Base-by-base conservation (phyloP, 495 filamentous ascomycete genomes). In the Penicillium waksmanii region DNA sequence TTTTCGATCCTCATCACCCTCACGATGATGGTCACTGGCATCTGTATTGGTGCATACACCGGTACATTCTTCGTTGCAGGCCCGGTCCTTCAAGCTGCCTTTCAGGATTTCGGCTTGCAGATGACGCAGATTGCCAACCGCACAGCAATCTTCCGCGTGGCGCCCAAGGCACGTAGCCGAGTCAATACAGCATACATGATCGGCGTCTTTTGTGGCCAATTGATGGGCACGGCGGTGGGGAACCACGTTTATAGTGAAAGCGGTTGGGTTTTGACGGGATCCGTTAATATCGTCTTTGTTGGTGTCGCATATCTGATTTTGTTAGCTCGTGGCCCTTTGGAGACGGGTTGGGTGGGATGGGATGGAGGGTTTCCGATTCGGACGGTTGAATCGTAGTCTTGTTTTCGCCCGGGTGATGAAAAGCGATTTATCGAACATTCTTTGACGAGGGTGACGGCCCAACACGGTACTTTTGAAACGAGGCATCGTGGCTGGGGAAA, bases 111-210 rank as follows among this genome's bases (percentile, higher is more conserved):
- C 31, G 91, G 90, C 0, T 73, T 87, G 25, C 90, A 93, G 71
- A 89, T 86, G 15, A 78, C 85, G 4, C 88, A 93, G 71, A 88
- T 93, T 33, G 89, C 87, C 4, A 93, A 93, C 61, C 77, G 91
- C 0, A 81, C 79, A 1, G 80, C 85, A 3, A 88, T 96, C 18
- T 95, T 91, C 59, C 75, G 73, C 3, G 83, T 95, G 15, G 85
- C 87, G 56, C 87, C 90, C 2, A 86, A 86, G 60, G 87, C 85
- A 3, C 72, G 89, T 21, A 95, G 93, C 69, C 68, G 92, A 1
- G 80, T 93, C 21, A 96, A 96, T 66, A 95, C 92, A 2, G 87
- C 85, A 3, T 96, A 90, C 65, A 94, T 94, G 91, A 79, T 93
- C 3, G 77, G 79, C 11, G 81, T 81, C 1, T 95, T 93, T 67